A percentile compares a stretch with the other conserved stretches of the same genome.
phyloP scores from a whole-genome alignment of 208 protist genomes.

The Acanthamoeba lenticulata region DNA sequence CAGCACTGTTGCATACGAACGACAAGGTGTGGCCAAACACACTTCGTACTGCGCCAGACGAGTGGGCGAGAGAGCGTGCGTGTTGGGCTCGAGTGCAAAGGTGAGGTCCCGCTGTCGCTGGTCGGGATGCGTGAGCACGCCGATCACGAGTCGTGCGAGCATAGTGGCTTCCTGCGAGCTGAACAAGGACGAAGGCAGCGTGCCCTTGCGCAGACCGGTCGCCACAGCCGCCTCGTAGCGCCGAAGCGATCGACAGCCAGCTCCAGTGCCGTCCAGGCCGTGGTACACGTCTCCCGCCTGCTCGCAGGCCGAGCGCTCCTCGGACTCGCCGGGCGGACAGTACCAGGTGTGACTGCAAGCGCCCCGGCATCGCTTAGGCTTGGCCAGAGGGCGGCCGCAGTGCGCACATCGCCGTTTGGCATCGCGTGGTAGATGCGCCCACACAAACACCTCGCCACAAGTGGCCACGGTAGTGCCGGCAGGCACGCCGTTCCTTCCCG shows the following conservation, averaged over 20 bases:
- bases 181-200: background rate
- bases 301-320: background rate
- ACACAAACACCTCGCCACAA: background rate
- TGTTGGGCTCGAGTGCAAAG: slow-evolving; percentile 8
- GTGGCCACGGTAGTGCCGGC: background rate
- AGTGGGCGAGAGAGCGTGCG: background rate
- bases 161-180: slow-evolving; percentile 7
- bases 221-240: slow-evolving; percentile 10
- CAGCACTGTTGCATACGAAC: background rate
- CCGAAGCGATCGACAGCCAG: background rate
- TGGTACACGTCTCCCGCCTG: background rate
- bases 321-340: background rate
- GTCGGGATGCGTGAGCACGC: slow-evolving; percentile 17
- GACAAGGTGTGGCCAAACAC: background rate
- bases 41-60: slow-evolving; percentile 20
- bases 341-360: background rate
- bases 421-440: background rate
- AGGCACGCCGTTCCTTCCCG: background rate
- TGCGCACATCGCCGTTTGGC: background rate
- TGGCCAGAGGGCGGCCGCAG: background rate
- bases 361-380: background rate
- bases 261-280: background rate
- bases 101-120: background rate
- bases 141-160: slow-evolving; percentile 26
- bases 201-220: slow-evolving; percentile 2